Base-by-base conservation (phyloP, 768 basidiomycete genomes). In the Kwoniella botswanensis region DNA sequence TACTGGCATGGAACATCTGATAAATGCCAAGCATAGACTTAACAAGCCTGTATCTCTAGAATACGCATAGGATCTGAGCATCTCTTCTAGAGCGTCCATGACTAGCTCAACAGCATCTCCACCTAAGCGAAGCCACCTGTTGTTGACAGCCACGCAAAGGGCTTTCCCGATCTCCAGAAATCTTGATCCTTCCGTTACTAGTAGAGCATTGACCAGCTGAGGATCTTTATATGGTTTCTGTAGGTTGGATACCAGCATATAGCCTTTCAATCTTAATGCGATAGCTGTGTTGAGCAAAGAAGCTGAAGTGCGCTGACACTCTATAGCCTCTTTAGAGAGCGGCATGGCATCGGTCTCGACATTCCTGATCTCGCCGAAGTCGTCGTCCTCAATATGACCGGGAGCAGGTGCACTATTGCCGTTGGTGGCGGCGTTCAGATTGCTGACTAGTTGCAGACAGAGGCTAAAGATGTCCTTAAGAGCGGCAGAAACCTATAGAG, bases 1-100 rank as follows among this genome's bases (percentile, higher is more conserved):
- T 2, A 89, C 76, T 67, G 87, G 84, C 66, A 89, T 77, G 0
- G 93, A 91, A 7, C 89, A 88, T 55, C 88, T 86, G 22, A 97
- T 83, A 57, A 93, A 86, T 21, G 87, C 86, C n/a, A 92, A 82
- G 5, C 86, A 84, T 55, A 91, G 77, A 15, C 87, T 78, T 13
- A 89, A 88, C 42, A 90, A 83, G 4, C 81, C 84, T 63, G 88
- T 88, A 70, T 86, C 89, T 63, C 87, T 83, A 2, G 87, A 85
- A 77, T 88, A 89, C 9, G 85, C 83, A 82, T 93, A 91, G 46
- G 84, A 76, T 22, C 67, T 74, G 21, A 91, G 85, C 56, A 92
- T 84, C 2, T 85, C 82, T 2, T 84, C 88, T 22, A 94, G 78
- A 67, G 86, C 84, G 3, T 86, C 85, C 18, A 93, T 79, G 42